These are phyloP conservation scores for Pseudopyrenochaeta lycopersici DNA, from an alignment of 2,329 filamentous ascomycete genomes.

Conservation along the genomic window DNA sequence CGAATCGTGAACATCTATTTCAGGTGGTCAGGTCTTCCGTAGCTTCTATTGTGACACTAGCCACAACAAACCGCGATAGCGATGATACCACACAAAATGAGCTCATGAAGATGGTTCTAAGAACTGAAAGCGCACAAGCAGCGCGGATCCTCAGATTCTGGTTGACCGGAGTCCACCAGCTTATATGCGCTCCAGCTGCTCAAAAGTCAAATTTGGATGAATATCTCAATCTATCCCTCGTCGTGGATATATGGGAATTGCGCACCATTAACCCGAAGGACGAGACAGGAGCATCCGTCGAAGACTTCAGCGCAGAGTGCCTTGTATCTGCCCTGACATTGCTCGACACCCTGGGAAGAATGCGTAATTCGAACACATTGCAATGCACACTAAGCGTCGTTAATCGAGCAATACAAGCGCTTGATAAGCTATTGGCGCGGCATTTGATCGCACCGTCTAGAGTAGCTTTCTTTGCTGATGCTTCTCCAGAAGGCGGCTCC, in stretches of 20 bases:
- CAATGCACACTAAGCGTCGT: constrained; percentile 1
- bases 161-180: constrained; percentile 36
- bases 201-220: constrained; percentile 5
- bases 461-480: constrained; percentile 45
- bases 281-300: constrained; percentile 38
- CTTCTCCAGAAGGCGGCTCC: constrained; percentile 5
- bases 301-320: constrained; percentile 51
- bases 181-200: constrained; percentile 9
- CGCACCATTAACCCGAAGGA: constrained; percentile 37
- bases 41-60: constrained; percentile 28
- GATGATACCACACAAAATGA: constrained; percentile 39
- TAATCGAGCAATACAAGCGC: constrained; percentile 17
- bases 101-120: constrained; percentile 48
- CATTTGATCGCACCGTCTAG: constrained; percentile 55
- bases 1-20: constrained; percentile 33
- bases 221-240: constrained; percentile 31
- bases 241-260: constrained; percentile 46
- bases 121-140: constrained; percentile 46
- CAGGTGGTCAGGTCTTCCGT: constrained; percentile 26
- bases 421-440: constrained; percentile 52
- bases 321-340: constrained; percentile 43
- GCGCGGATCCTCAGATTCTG: constrained; percentile 47
- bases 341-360: constrained; percentile 24
- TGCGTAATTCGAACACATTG: constrained; percentile 3
- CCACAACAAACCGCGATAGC: constrained; percentile 11